These are phyloP conservation scores for Russula sp. DNA, from an alignment of 768 basidiomycete species.

Conservation along the genomic window DNA sequence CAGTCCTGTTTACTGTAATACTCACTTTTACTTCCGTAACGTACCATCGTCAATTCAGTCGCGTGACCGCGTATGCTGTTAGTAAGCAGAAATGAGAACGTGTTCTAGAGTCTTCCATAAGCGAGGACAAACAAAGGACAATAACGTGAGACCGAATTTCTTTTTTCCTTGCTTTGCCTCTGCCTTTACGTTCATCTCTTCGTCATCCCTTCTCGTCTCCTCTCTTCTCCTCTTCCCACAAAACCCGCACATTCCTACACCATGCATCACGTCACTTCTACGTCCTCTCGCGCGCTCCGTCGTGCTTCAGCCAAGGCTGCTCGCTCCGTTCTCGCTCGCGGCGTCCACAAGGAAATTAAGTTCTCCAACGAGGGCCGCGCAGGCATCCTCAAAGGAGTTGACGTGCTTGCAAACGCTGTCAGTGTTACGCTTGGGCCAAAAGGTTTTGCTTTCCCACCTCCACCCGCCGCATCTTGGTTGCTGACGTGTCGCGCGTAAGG, in stretches of 20 bases:
- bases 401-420: slow-evolving; percentile 95
- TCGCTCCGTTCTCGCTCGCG: slow-evolving; percentile 52
- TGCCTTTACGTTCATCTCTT: background rate
- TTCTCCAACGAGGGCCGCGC: slow-evolving; percentile 95
- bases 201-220: slow-evolving; percentile 10
- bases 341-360: slow-evolving; percentile 93
- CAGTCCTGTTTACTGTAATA: no score
- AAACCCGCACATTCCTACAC: slow-evolving; percentile 17
- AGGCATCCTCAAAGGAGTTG: slow-evolving; percentile 91
- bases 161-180: background rate
- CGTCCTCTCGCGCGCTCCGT: slow-evolving; percentile 62
- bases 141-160: background rate
- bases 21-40: no score
- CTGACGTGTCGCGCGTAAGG: slow-evolving; percentile 40
- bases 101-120: background rate
- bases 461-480: background rate
- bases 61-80: background rate
- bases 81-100: background rate
- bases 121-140: background rate
- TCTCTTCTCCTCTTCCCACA: slow-evolving; percentile 21
- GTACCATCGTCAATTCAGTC: no score
- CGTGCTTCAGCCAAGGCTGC: slow-evolving; percentile 55
- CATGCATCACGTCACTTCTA: slow-evolving; percentile 69
- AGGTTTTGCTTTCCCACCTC: slow-evolving; percentile 40
- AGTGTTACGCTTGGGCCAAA: slow-evolving; percentile 96